A percentile compares a stretch with the other conserved stretches of the same genome.
phyloP scores from a whole-genome alignment of 1,139 yeast genomes.

The Scheffersomyces illinoinensis region DNA sequence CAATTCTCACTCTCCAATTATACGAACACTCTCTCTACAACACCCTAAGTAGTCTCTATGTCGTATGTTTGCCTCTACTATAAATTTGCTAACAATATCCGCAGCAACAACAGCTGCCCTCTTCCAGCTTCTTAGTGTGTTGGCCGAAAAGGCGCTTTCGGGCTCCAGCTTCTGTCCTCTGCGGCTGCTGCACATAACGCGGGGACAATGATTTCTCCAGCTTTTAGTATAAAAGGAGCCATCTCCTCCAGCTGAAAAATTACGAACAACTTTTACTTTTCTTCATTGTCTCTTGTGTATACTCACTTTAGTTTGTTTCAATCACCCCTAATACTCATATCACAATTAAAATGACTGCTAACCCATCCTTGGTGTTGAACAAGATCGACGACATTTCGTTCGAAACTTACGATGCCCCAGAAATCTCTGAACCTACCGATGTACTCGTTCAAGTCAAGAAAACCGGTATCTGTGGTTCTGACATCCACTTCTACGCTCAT shows the following conservation, averaged over 20 bases:
- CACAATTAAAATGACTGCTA: constrained; percentile 16
- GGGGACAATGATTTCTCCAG: neutral
- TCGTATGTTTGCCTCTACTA: neutral
- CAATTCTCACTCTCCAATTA: no score
- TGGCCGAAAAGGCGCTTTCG: neutral
- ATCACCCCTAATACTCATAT: neutral
- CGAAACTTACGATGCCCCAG: constrained; percentile 68
- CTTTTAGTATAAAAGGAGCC: neutral
- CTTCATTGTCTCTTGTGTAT: neutral
- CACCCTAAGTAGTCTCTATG: neutral
- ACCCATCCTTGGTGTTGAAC: constrained; percentile 72
- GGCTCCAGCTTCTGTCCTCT: neutral
- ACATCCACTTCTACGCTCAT: constrained; percentile 78
- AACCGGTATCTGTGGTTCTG: constrained; percentile 90
- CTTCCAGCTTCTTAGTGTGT: neutral
- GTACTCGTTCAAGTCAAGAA: constrained; percentile 73
- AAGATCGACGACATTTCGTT: constrained; percentile 62
- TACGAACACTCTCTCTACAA: no score
- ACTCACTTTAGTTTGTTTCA: neutral
- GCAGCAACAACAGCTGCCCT: neutral
- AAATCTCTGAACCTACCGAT: constrained; percentile 59
- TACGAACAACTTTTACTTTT: neutral
- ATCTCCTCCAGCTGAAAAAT: neutral
- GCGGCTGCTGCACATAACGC: neutral
- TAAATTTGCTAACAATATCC: neutral